Evolutionary conservation across 495 filamentous ascomycete genomes (phyloP).

Genomic region (Friedmanniomyces simplex): DNA sequence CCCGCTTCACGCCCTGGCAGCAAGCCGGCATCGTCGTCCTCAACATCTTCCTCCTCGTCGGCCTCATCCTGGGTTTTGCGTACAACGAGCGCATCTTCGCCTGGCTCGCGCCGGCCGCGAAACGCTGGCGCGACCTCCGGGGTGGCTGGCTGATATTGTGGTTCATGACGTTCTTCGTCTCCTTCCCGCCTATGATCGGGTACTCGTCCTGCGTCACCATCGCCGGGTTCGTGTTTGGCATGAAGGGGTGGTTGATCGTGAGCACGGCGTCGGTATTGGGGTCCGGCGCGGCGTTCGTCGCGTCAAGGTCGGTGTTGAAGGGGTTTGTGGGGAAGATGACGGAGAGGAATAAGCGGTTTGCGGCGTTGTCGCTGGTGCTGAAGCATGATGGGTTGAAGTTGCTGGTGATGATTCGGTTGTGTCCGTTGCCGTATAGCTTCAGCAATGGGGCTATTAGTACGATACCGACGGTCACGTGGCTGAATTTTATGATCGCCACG

Average conservation of each 20-base stretch:
- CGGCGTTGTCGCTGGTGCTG: slow-evolving; percentile 55
- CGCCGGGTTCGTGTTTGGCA: slow-evolving; percentile 86
- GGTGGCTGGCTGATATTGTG: slow-evolving; percentile 75
- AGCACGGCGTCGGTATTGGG: slow-evolving; percentile 69
- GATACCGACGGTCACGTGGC: slow-evolving; percentile 72
- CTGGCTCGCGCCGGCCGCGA: slow-evolving; percentile 56
- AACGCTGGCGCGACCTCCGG: slow-evolving; percentile 56
- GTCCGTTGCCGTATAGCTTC: slow-evolving; percentile 87
- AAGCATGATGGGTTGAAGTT: slow-evolving; percentile 80
- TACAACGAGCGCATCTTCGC: slow-evolving; percentile 70
- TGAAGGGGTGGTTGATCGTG: slow-evolving; percentile 84
- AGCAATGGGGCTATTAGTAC: slow-evolving; percentile 92
- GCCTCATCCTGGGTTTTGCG: slow-evolving; percentile 57
- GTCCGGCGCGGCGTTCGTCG: slow-evolving; percentile 64
- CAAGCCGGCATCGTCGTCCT: slow-evolving; percentile 45
- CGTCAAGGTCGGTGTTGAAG: slow-evolving; percentile 65
- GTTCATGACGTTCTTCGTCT: slow-evolving; percentile 61
- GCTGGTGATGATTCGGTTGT: slow-evolving; percentile 84
- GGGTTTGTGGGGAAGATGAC: slow-evolving; percentile 69
- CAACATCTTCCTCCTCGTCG: slow-evolving; percentile 37
- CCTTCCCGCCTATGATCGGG: slow-evolving; percentile 85
- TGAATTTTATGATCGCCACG: slow-evolving; percentile 71
- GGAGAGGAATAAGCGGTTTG: slow-evolving; percentile 68
- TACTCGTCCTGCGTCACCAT: slow-evolving; percentile 81
- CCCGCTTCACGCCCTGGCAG: slow-evolving; percentile 50